Evolutionary conservation across 352 stramenopile genomes (phyloP).

Genomic region (Globisporangium cystogenes): DNA sequence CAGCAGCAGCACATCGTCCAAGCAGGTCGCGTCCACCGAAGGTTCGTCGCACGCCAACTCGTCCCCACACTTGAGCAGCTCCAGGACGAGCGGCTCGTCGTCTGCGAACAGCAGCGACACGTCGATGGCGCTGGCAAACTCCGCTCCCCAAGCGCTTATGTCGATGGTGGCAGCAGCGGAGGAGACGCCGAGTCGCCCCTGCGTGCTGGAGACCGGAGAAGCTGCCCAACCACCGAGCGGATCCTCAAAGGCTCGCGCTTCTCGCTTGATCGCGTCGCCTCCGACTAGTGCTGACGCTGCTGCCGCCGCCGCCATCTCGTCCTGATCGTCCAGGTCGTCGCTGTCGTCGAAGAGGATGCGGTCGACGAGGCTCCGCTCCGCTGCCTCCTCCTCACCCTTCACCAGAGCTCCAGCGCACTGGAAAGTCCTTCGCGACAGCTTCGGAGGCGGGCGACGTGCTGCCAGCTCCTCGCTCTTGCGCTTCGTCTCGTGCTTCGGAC

Average conservation of each 20-base stretch:
- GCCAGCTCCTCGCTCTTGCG: neutral
- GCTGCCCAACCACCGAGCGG: no score
- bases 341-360: constrained; percentile 1
- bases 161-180: no score
- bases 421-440: neutral
- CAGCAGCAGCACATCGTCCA: constrained; percentile 9
- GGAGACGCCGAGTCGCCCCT: no score
- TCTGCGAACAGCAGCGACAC: neutral
- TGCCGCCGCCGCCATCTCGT: neutral
- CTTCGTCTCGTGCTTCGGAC: neutral
- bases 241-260: no score
- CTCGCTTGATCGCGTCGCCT: neutral
- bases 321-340: neutral
- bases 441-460: no score
- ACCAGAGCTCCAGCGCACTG: neutral
- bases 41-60: neutral
- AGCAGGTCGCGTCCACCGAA: neutral
- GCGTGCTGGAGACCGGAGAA: no score
- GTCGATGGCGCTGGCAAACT: no score
- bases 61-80: neutral
- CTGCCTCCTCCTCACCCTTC: neutral
- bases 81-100: neutral
- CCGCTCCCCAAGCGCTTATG: no score
- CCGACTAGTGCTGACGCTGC: no score
- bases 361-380: neutral